phyloP scores from a whole-genome alignment of 2,329 filamentous ascomycete genomes.

The Pseudocercospora crystallina region DNA sequence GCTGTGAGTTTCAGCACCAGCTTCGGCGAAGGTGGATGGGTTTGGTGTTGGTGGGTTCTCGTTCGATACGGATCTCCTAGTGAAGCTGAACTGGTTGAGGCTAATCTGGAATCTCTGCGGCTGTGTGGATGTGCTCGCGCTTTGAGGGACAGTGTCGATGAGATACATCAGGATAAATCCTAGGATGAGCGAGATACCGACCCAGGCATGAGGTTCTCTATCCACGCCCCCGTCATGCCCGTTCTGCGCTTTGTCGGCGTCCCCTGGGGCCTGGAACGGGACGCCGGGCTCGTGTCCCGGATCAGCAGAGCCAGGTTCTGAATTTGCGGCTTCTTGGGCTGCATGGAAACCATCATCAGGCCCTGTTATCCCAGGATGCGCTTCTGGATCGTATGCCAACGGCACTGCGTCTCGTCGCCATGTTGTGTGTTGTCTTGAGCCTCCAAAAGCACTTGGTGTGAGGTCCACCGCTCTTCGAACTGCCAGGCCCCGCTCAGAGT shows the following conservation, averaged over 20 bases:
- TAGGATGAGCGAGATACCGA: slow-evolving; percentile 80
- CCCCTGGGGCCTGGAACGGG: background rate
- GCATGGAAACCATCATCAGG: slow-evolving; percentile 32
- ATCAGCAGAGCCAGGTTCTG: slow-evolving; percentile 15
- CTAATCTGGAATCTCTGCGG: slow-evolving; percentile 81
- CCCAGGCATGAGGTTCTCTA: slow-evolving; percentile 67
- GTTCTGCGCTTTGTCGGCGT: background rate
- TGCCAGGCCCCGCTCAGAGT: slow-evolving; percentile 13
- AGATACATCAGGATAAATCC: slow-evolving; percentile 98
- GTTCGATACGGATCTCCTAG: slow-evolving; percentile 35
- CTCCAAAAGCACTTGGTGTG: background rate
- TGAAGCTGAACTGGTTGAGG: slow-evolving; percentile 68
- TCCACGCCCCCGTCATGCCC: slow-evolving; percentile 19
- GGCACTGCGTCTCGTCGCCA: slow-evolving; percentile 1
- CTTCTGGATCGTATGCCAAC: background rate
- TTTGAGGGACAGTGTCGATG: slow-evolving; percentile 79
- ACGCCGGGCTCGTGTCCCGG: slow-evolving; percentile 19
- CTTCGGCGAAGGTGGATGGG: slow-evolving; percentile 21
- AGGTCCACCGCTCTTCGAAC: background rate
- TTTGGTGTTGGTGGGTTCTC: slow-evolving; percentile 15
- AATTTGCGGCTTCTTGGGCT: slow-evolving; percentile 15
- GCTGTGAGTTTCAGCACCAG: background rate
- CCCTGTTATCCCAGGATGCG: slow-evolving; percentile 25
- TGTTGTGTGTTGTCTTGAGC: background rate
- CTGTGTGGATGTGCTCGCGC: slow-evolving; percentile 53